A percentile compares a stretch with the other conserved stretches of the same genome.
Conservation (phyloP, 169 alveolate genomes). For the Plasmodium fragile region DNA sequence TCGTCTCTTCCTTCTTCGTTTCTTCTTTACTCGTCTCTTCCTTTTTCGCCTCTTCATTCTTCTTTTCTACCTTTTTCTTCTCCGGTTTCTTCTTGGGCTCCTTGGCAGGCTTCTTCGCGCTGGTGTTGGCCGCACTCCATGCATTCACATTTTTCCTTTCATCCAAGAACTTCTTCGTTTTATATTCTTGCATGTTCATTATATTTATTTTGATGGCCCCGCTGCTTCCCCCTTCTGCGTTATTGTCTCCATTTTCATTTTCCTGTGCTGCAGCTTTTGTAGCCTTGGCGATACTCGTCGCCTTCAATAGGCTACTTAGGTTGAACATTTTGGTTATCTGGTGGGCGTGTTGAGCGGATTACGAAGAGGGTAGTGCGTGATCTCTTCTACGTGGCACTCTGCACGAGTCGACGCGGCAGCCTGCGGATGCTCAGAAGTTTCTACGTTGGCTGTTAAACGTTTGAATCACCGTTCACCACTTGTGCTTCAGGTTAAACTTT, state of each 20-base stretch:
- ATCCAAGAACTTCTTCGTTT: constrained; percentile 63
- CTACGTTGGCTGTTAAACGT: not conserved
- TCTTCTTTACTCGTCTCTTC: not conserved
- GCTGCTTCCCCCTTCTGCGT: not conserved
- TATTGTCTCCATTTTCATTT: constrained; percentile 34
- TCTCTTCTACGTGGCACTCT: not conserved
- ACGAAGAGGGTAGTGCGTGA: not conserved
- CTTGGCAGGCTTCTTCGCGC: constrained; percentile 7
- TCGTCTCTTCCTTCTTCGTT: not conserved
- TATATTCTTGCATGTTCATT: constrained; percentile 69
- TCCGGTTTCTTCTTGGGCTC: constrained; percentile 11
- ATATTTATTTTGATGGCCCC: constrained; percentile 52
- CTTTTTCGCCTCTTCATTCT: constrained; percentile 1
- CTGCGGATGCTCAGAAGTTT: not conserved
- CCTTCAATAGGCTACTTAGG: constrained; percentile 41
- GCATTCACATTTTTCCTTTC: constrained; percentile 71
- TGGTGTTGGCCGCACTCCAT: constrained; percentile 34
- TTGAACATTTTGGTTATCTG: constrained; percentile 18
- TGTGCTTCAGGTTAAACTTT: not conserved
- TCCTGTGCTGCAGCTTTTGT: not conserved
- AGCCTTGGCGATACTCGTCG: not conserved
- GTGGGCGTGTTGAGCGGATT: not conserved
- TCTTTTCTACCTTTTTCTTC: constrained; percentile 13
- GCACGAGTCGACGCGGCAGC: not conserved
- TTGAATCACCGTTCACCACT: not conserved